These are phyloP conservation scores for Panaeolus papilionaceus DNA, from an alignment of 768 basidiomycete genomes.

Conservation along the genomic window DNA sequence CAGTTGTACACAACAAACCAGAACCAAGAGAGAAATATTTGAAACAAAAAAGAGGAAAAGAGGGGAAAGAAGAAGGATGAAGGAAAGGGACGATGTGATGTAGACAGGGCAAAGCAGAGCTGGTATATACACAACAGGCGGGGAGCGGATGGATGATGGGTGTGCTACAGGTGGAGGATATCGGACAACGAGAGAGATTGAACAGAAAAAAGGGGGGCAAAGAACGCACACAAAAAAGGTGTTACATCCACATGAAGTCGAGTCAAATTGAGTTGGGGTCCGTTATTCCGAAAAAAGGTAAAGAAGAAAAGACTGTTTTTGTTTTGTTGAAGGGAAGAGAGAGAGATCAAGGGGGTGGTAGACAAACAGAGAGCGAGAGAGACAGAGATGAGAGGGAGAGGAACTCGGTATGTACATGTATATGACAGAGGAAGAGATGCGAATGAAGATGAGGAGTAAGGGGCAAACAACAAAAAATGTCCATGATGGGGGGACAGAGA, in stretches of 20 bases:
- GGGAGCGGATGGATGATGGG: neutral
- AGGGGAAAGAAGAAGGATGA: neutral
- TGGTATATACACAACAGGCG: neutral
- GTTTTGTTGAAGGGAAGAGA: conserved; percentile 22
- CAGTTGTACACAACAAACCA: conserved; percentile 6
- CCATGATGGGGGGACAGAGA: neutral
- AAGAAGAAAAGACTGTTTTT: conserved; percentile 11
- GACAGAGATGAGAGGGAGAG: conserved; percentile 5
- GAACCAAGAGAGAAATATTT: conserved; percentile 5
- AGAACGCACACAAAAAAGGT: conserved; percentile 11
- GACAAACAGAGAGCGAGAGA: neutral
- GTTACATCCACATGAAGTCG: conserved; percentile 12
- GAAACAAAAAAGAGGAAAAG: no score
- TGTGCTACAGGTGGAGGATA: neutral
- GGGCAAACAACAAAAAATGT: conserved; percentile 16
- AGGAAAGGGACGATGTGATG: neutral
- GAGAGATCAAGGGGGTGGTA: neutral
- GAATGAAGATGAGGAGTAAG: neutral
- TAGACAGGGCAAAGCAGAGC: neutral
- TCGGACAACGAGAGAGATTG: neutral
- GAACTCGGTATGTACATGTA: neutral
- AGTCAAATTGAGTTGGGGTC: neutral
- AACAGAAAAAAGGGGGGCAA: conserved; percentile 5
- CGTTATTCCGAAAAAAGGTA: neutral
- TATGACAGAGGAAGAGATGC: neutral